Percentiles rank a stretch among this genome's conserved stretches.
Conservation (phyloP, 1,284 basidiomycete genomes). For the Ustilago trichophora region DNA sequence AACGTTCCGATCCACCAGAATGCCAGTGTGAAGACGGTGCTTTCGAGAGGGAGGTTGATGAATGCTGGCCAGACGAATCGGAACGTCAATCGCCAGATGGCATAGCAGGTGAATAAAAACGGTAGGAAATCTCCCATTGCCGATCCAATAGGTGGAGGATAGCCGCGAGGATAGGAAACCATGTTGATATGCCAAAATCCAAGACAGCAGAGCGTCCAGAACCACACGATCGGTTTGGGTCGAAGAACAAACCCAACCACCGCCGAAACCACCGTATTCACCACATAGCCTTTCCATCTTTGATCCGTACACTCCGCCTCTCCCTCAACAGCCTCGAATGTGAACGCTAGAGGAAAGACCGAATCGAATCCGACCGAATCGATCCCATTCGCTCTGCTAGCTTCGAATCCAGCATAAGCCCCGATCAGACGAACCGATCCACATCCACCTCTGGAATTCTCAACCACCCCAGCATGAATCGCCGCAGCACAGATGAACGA, state of each 20-base stretch:
- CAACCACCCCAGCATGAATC: constrained; percentile 76
- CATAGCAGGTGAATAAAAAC: constrained; percentile 79
- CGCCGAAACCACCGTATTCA: constrained; percentile 68
- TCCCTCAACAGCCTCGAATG: constrained; percentile 67
- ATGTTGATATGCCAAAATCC: constrained; percentile 87
- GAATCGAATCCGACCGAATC: constrained; percentile 78
- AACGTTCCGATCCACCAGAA: constrained; percentile 80
- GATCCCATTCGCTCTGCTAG: constrained; percentile 74
- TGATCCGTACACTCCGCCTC: constrained; percentile 76
- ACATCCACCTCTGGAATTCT: constrained; percentile 77
- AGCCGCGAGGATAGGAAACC: constrained; percentile 78
- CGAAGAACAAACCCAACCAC: constrained; percentile 80
- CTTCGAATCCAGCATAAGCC: constrained; percentile 76
- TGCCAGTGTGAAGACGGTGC: constrained; percentile 78
- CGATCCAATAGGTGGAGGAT: constrained; percentile 70
- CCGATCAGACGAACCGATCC: constrained; percentile 76
- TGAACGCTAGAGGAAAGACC: constrained; percentile 76
- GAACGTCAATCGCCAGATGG: constrained; percentile 79
- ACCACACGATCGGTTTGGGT: constrained; percentile 75
- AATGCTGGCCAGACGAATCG: constrained; percentile 80
- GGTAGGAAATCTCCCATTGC: constrained; percentile 83
- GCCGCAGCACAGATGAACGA: constrained; percentile 86
- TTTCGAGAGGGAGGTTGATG: constrained; percentile 76
- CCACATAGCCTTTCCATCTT: constrained; percentile 69
- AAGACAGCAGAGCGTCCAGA: constrained; percentile 78